These are phyloP conservation scores for Populus hybrid DNA, from an alignment of 441 rosid genomes.

Conservation along the genomic window DNA sequence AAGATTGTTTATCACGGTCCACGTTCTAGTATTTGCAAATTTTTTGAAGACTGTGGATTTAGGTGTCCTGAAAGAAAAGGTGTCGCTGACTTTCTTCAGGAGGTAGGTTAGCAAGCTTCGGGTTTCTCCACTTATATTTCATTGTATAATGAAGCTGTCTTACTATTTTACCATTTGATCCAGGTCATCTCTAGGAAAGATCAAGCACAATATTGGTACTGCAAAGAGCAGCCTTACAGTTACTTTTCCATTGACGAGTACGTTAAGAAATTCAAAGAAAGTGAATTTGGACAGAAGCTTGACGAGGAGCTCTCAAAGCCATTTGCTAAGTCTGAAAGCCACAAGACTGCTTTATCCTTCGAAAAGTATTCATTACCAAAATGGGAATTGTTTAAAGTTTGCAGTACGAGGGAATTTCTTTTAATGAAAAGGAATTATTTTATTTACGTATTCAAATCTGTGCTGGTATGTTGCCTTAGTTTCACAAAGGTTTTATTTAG, in stretches of 20 bases:
- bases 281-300: conserved; percentile 49
- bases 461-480: conserved; percentile 33
- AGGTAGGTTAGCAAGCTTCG: conserved; percentile 27
- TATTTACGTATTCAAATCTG: conserved; percentile 62
- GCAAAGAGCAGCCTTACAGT: conserved; percentile 46
- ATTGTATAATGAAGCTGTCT: background rate
- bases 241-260: conserved; percentile 57
- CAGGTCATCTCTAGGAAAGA: conserved; percentile 89
- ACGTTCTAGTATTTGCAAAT: conserved; percentile 51
- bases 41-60: conserved; percentile 68
- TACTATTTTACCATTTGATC: conserved; percentile 6
- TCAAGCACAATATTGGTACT: conserved; percentile 75
- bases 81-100: conserved; percentile 77
- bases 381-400: conserved; percentile 58
- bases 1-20: conserved; percentile 70
- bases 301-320: conserved; percentile 55
- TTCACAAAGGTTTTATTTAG: background rate
- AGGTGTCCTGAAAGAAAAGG: conserved; percentile 76
- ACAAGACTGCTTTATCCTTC: conserved; percentile 61
- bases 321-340: conserved; percentile 55
- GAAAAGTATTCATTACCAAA: conserved; percentile 48
- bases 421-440: conserved; percentile 85
- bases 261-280: conserved; percentile 63
- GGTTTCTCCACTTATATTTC: background rate
- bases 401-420: conserved; percentile 56